Conservation (phyloP, 2,329 filamentous ascomycete species). For the Clarireedia paspali region DNA sequence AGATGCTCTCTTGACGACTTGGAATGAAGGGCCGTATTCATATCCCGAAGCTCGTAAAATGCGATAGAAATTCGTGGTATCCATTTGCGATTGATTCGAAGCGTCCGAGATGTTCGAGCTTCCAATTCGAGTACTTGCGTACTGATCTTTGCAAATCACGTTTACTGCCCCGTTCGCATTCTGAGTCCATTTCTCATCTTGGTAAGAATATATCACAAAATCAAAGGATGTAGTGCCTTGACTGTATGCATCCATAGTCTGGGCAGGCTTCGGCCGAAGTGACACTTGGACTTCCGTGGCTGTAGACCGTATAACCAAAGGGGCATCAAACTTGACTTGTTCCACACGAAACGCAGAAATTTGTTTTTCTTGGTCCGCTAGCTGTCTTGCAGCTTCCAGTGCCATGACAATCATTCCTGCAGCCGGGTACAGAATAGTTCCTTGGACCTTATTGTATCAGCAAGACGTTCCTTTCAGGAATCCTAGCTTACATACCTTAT, state of each 20-base stretch:
- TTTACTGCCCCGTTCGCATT: neutral
- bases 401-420: slow-evolving; percentile 29
- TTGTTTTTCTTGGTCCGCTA: slow-evolving; percentile 7
- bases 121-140: neutral
- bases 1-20: slow-evolving; percentile 11
- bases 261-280: neutral
- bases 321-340: slow-evolving; percentile 37
- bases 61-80: neutral
- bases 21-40: slow-evolving; percentile 41
- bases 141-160: neutral
- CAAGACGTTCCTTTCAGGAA: neutral
- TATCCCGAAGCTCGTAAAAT: slow-evolving; percentile 31
- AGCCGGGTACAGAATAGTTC: slow-evolving; percentile 23
- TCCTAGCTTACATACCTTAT: neutral
- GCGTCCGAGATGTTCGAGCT: no score
- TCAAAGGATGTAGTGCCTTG: neutral
- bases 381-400: slow-evolving; percentile 21
- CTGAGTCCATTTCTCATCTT: neutral
- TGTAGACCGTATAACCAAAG: slow-evolving; percentile 34
- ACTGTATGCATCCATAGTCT: neutral
- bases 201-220: neutral
- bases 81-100: neutral
- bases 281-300: slow-evolving; percentile 19
- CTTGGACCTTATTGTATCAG: neutral
- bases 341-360: slow-evolving; percentile 17